phyloP scores from a whole-genome alignment of 306 rosid species.

The Morella rubra region DNA sequence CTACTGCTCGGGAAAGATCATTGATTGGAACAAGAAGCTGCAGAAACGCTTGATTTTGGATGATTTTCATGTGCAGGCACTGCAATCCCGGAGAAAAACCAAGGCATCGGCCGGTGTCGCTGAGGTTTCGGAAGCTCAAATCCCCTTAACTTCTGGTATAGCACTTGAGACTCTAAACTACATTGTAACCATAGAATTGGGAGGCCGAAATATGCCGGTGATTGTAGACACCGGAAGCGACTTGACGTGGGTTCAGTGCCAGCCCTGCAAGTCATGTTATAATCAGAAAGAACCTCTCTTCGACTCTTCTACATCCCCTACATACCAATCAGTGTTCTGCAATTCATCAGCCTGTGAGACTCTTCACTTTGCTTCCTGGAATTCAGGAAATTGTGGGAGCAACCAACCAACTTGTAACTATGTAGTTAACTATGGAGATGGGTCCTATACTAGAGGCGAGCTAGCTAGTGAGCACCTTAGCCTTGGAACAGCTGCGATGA shows the following conservation, averaged over 20 bases:
- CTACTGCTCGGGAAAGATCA: conserved; percentile 51
- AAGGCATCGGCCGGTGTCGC: conserved; percentile 17
- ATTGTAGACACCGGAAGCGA: conserved; percentile 94
- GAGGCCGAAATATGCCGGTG: conserved; percentile 58
- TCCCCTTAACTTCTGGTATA: conserved; percentile 68
- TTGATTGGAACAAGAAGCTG: conserved; percentile 38
- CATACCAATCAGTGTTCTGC: conserved; percentile 57
- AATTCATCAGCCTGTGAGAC: conserved; percentile 57
- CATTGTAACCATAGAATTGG: conserved; percentile 64
- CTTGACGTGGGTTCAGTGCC: conserved; percentile 83
- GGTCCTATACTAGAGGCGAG: conserved; percentile 62
- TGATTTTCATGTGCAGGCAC: conserved; percentile 45
- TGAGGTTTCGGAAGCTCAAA: conserved; percentile 49
- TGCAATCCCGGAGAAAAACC: conserved; percentile 43
- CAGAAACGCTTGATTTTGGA: conserved; percentile 49
- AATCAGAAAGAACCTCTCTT: conserved; percentile 69
- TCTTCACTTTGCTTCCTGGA: conserved; percentile 47
- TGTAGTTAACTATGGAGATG: conserved; percentile 70
- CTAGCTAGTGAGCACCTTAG: conserved; percentile 51
- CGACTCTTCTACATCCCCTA: conserved; percentile 58
- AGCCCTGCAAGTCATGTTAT: conserved; percentile 75
- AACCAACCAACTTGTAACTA: conserved; percentile 48
- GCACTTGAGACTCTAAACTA: conserved; percentile 66
- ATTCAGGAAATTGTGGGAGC: conserved; percentile 43
- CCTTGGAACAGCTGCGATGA: conserved; percentile 45